These are phyloP conservation scores for Phanerodontia chrysosporium DNA, from an alignment of 768 basidiomycete species.

Conservation along the genomic window DNA sequence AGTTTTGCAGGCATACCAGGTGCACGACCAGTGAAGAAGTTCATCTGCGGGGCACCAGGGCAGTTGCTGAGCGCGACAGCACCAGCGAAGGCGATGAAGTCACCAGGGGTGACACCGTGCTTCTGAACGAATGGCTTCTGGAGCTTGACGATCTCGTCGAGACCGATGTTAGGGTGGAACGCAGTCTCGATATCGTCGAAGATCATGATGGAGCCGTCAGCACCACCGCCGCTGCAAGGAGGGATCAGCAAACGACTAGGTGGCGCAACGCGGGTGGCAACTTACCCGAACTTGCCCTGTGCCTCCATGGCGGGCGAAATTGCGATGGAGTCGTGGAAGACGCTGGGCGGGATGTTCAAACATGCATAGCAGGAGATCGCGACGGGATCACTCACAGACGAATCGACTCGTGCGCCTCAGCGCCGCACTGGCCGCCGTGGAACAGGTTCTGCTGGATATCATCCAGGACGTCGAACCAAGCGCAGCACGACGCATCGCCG, in stretches of 20 bases:
- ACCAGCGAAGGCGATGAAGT: constrained; percentile 48
- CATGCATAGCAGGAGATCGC: neutral
- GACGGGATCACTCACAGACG: constrained; percentile 11
- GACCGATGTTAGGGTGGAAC: constrained; percentile 41
- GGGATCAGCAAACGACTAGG: neutral
- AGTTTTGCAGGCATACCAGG: constrained; percentile 22
- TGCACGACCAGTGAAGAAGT: constrained; percentile 26
- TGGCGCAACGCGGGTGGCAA: constrained; percentile 9
- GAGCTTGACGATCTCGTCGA: constrained; percentile 28
- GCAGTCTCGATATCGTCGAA: constrained; percentile 40
- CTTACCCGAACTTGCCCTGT: constrained; percentile 18
- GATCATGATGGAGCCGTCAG: constrained; percentile 46
- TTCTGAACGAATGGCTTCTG: constrained; percentile 33
- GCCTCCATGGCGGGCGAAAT: constrained; percentile 9
- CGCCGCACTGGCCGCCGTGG: constrained; percentile 27
- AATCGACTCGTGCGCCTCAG: constrained; percentile 27
- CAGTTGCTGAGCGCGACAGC: constrained; percentile 41
- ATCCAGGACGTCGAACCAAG: constrained; percentile 28
- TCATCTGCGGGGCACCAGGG: constrained; percentile 39
- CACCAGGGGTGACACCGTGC: constrained; percentile 37
- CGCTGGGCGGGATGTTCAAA: neutral
- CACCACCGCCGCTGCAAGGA: constrained; percentile 23
- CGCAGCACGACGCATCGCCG: constrained; percentile 28
- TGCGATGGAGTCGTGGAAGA: constrained; percentile 24
- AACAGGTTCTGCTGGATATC: constrained; percentile 26